Base-by-base conservation (phyloP, 2,329 filamentous ascomycete species). In the Decorospora gaudefroyi region DNA sequence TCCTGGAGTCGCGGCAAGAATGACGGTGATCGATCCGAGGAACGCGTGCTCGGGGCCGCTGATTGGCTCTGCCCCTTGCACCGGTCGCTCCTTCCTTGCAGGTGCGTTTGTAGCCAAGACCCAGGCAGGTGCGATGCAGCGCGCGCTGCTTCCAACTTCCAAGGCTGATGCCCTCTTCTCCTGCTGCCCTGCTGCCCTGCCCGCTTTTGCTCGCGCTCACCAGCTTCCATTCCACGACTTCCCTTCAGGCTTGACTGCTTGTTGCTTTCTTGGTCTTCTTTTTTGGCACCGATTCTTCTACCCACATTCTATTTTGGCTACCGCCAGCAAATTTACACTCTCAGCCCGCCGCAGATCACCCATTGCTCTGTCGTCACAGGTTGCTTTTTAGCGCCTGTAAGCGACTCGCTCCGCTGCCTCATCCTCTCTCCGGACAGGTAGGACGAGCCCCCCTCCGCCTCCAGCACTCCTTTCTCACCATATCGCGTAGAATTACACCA, bases 361-460 rank as follows among this genome's bases (percentile, higher is more conserved):
- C 43, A 40, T 41, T 42, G 31, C 42, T 36, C 42, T 45, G 47
- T 55, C 61, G 59, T 63, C 63, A 59, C 58, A 44, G 47, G 52
- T 55, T 57, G 52, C 50, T 42, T 53, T 34, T 61, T 67, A 67
- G 64, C 64, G 64, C 62, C 59, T 44, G 51, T 50, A 63, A 59
- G 60, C 60, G 57, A 66, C 49, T 48, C 52, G 50, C 61, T 60
- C 59, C 57, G 59, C 61, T 65, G 61, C 64, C 50, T 67, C 60
- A 62, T 41, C 49, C 30, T 34, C 49, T 34, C 49, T 51, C 57
- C 52, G 53, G 62, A 57, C 57, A 57, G 62, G 61, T 60, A 61
- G 50, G 61, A 55, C 42, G 41, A 56, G 53, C 57, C 57, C 58
- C 61, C 61, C 33, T 45, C 52, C 42, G 47, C 47, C 53, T 40